Conservation (phyloP, 2,329 filamentous ascomycete species). For the Fonsecaea erecta region DNA sequence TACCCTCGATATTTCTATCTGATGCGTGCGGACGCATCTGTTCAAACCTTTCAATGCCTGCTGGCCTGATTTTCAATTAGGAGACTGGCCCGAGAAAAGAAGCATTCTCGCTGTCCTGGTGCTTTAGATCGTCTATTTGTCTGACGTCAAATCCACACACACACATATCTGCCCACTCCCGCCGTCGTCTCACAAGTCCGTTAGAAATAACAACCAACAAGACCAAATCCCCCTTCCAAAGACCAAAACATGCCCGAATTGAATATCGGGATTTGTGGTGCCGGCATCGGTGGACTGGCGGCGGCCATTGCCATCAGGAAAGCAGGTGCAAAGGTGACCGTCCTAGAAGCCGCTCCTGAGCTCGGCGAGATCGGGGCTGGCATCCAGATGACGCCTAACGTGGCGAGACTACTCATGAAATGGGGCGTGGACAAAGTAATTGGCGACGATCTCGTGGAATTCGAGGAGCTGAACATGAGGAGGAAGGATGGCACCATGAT, state of each 20-base stretch:
- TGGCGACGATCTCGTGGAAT: constrained; percentile 47
- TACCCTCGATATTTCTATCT: neutral
- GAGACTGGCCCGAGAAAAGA: neutral
- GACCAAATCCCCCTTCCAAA: neutral
- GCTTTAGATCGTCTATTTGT: neutral
- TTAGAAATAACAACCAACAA: neutral
- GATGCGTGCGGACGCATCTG: neutral
- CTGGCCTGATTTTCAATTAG: neutral
- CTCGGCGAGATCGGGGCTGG: constrained; percentile 48
- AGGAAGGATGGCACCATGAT: constrained; percentile 45
- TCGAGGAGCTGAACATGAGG: constrained; percentile 47
- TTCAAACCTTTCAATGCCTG: neutral
- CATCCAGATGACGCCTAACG: constrained; percentile 37
- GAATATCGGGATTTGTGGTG: constrained; percentile 43
- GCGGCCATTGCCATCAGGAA: constrained; percentile 51
- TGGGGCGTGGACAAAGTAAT: constrained; percentile 49
- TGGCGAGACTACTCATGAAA: constrained; percentile 44
- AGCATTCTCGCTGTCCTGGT: neutral
- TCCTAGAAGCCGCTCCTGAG: constrained; percentile 37
- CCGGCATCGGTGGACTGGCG: constrained; percentile 51
- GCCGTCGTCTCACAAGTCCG: neutral
- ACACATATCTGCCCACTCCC: neutral
- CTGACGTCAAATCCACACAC: neutral
- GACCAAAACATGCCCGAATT: constrained; percentile 20
- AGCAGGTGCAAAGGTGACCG: constrained; percentile 43